Evolutionary conservation across 352 stramenopile genomes (phyloP), one percentile per base, ranked within the genome.

Genomic region (Phytophthora quininea): DNA sequence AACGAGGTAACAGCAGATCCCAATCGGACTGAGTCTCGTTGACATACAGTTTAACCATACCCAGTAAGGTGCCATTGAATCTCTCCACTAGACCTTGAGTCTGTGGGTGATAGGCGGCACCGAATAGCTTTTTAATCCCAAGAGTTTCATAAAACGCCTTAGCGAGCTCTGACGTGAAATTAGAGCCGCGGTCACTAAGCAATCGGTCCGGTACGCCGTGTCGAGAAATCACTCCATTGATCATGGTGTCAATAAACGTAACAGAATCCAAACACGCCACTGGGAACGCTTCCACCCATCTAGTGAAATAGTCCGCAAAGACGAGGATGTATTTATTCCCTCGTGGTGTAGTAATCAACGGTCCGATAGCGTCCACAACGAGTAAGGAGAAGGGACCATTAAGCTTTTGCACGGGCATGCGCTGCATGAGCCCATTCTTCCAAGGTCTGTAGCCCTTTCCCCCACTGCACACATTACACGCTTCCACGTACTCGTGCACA

Each of bases 341-440:
- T 27, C 47, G 37, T 0, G 47, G 32, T 0, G 46, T 64, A 12
- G 38, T 49, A 32, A 40, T 12, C 0, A 64, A 37, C 5, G 47
- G 57, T 3, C 37, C 57, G 0, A 52, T 37, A 1, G 35, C 57
- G 10, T 64, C 57, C 46, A 64, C 46, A 1, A 53, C 57, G 3
- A 64, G 31, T 27, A 64, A n/a, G 10, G 47, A 64, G 47, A 64
- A 64, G 3, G 57, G 57, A 33, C 57, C 57, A 15, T 32, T 24
- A 10, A 57, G 35, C 2, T 64, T 47, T 11, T 56, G 24, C 2
- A 64, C 38, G 0, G 57, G 47, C 57, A 64, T 64, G 3, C 48
- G 47, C 12, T 64, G 47, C 57, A 64, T 64, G 1, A 48, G 35
- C 4, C 57, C 47, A 12, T 43, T 38, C 19, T 27, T 9, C 47